Percentiles rank a stretch among this genome's conserved stretches.
These are phyloP conservation scores for Calocybe cyanea DNA, from an alignment of 768 basidiomycete genomes.

Conservation along the genomic window DNA sequence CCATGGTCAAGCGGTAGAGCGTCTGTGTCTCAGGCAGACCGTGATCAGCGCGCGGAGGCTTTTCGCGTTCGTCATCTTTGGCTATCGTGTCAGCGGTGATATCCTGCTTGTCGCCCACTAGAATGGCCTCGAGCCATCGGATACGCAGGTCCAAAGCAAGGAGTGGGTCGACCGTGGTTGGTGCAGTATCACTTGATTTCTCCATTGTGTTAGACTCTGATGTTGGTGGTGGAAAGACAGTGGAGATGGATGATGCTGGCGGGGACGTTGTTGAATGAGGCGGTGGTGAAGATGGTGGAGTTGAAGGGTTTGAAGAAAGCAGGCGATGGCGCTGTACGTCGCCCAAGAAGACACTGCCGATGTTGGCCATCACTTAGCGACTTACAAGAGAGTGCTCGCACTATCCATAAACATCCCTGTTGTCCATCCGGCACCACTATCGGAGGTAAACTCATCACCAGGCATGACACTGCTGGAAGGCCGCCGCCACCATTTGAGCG, in stretches of 20 bases:
- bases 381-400: constrained; percentile 34
- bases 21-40: too few relatives aligned
- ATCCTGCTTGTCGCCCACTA: constrained; percentile 59
- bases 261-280: constrained; percentile 26
- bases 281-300: constrained; percentile 33
- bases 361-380: constrained; percentile 36
- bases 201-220: constrained; percentile 7
- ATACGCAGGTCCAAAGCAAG: constrained; percentile 73
- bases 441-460: constrained; percentile 30
- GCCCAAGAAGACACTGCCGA: constrained; percentile 81
- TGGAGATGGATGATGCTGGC: constrained; percentile 33
- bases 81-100: constrained; percentile 16
- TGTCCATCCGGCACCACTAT: constrained; percentile 36
- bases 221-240: constrained; percentile 23
- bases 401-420: constrained; percentile 47
- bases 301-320: constrained; percentile 24
- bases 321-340: constrained; percentile 67
- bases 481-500: constrained; percentile 80
- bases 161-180: constrained; percentile 51
- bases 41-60: constrained; percentile 19
- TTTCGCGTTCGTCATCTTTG: constrained; percentile 38
- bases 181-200: constrained; percentile 16
- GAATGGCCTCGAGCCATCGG: constrained; percentile 76
- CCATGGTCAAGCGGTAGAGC: constrained; percentile 54
- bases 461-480: constrained; percentile 71